Conservation (phyloP, 345 rosid species). For the Boechera stricta region DNA sequence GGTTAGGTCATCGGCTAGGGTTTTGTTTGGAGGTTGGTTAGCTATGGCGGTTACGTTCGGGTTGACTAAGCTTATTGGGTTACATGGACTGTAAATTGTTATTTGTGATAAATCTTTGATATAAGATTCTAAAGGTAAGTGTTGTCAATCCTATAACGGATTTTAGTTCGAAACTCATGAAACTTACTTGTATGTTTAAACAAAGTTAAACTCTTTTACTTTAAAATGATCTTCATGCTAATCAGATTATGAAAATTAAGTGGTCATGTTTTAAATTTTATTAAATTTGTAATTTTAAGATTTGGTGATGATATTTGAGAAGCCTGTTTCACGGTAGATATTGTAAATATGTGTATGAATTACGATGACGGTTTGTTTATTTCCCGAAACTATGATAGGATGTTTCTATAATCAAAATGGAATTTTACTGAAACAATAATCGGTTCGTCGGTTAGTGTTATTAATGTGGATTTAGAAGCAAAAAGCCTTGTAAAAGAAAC, state of each 20-base stretch:
- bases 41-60: conserved; percentile 96
- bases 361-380: not conserved
- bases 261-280: not conserved
- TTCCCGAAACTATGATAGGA: not conserved
- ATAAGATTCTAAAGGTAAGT: not conserved
- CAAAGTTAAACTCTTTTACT: conserved; percentile 21
- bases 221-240: conserved; percentile 17
- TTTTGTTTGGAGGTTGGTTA: conserved; percentile 87
- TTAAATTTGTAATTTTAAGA: conserved; percentile 18
- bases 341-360: no score
- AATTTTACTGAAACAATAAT: no score
- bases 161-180: conserved; percentile 3
- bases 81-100: conserved; percentile 56
- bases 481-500: no score
- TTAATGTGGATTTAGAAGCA: no score
- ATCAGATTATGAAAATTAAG: not conserved
- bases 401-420: not conserved
- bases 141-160: not conserved
- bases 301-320: conserved; percentile 20
- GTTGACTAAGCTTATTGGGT: conserved; percentile 75
- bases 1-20: conserved; percentile 63
- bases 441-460: no score
- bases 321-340: conserved; percentile 25
- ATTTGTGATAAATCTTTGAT: conserved; percentile 8
- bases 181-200: conserved; percentile 10